phyloP scores from a whole-genome alignment of 208 protist genomes.

The Zelonia costaricensis region DNA sequence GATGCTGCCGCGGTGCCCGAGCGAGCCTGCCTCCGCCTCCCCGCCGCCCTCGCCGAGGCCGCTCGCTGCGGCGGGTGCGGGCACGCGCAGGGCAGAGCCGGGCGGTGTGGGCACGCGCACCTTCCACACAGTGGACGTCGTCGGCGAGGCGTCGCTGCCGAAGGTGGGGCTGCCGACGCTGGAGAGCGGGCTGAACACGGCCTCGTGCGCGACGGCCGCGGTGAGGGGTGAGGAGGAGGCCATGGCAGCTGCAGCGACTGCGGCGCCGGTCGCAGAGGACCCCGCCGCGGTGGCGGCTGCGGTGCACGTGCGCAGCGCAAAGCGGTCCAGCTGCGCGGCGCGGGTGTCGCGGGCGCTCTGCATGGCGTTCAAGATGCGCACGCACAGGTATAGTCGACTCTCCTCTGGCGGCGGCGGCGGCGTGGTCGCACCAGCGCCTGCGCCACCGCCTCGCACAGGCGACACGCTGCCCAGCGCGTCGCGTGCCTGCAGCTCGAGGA shows the following conservation, averaged over 20 bases:
- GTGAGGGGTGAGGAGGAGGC: conserved; percentile 1
- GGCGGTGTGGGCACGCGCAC: conserved; percentile 16
- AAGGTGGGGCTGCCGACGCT: conserved; percentile 19
- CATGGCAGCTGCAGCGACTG: conserved; percentile 3
- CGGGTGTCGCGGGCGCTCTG: conserved; percentile 6
- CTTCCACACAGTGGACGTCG: conserved; percentile 17
- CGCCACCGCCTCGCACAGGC: conserved; percentile 7
- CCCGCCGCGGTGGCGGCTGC: too few species aligned
- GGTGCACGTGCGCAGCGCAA: conserved; percentile 7
- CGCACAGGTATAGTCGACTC: neutral
- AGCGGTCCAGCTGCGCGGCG: conserved; percentile 13
- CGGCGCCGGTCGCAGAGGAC: too few species aligned
- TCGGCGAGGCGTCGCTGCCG: conserved; percentile 13
- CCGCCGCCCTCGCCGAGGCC: too few species aligned
- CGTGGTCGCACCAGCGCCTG: neutral
- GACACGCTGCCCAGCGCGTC: too few species aligned
- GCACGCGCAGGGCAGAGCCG: neutral
- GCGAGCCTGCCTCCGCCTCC: neutral
- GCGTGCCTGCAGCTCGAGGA: too few species aligned
- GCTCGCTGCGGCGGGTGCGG: too few species aligned
- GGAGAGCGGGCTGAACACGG: conserved; percentile 12
- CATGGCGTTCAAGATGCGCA: conserved; percentile 10
- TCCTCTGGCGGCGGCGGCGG: neutral
- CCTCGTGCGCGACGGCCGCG: neutral
- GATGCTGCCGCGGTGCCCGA: neutral